Evolutionary conservation across 257 asterid genomes (phyloP).

Genomic region (Hygrophila difformis): DNA sequence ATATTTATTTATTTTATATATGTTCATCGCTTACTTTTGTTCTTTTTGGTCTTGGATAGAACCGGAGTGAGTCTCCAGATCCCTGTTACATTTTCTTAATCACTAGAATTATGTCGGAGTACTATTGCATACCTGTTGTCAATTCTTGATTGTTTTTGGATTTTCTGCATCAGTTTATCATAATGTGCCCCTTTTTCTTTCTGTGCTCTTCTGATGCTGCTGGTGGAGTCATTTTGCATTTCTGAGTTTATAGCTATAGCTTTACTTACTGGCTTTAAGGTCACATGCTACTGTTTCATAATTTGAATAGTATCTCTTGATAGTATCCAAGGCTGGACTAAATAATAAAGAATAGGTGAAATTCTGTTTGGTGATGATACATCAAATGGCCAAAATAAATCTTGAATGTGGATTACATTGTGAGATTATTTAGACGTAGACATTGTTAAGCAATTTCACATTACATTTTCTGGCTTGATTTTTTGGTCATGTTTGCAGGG

Average conservation of each 20-base stretch:
- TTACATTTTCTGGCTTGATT: not conserved
- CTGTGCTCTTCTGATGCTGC: not conserved
- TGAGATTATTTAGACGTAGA: not conserved
- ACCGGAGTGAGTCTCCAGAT: not conserved
- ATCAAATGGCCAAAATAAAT: not conserved
- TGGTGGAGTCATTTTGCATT: too few species aligned
- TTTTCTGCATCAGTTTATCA: too few species aligned
- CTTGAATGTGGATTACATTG: not conserved
- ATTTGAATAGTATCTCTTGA: too few species aligned
- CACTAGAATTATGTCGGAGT: not conserved
- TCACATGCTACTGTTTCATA: too few species aligned
- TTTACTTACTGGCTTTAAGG: too few species aligned
- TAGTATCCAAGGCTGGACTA: too few species aligned
- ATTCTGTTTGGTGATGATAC: too few species aligned
- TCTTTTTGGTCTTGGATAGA: constrained; percentile 2
- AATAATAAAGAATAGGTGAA: too few species aligned
- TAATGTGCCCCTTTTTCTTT: too few species aligned
- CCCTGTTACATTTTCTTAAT: not conserved
- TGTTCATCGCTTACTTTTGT: not conserved
- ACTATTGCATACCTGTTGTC: not conserved
- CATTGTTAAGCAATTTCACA: not conserved
- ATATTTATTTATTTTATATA: constrained; percentile 1
- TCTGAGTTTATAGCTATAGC: too few species aligned
- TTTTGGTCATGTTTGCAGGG: constrained; percentile 46
- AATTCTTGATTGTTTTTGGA: not conserved